A percentile compares a stretch with the other conserved stretches of the same genome.
These are phyloP conservation scores for Quambalaria eucalypti DNA, from an alignment of 1,284 basidiomycete species.

Conservation along the genomic window DNA sequence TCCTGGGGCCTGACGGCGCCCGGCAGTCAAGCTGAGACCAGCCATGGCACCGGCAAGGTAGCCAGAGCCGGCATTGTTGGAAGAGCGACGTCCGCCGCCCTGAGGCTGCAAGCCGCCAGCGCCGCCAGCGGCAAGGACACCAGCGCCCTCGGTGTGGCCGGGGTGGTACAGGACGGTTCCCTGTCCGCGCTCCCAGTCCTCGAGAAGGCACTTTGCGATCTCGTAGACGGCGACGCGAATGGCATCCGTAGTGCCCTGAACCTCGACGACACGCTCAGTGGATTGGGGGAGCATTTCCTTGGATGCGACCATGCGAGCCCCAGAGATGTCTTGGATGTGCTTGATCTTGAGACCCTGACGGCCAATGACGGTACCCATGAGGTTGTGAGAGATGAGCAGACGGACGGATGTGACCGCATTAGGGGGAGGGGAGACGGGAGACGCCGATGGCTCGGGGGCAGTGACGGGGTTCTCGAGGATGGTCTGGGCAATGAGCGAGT, in stretches of 20 bases:
- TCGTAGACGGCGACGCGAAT: constrained; percentile 86
- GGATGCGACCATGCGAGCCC: constrained; percentile 46
- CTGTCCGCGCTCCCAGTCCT: constrained; percentile 88
- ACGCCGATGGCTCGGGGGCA: constrained; percentile 50
- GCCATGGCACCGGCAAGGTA: constrained; percentile 45
- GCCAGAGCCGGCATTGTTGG: constrained; percentile 7
- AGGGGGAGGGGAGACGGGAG: constrained; percentile 57
- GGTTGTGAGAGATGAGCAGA: constrained; percentile 49
- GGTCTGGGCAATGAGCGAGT: constrained; percentile 85
- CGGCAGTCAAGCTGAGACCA: constrained; percentile 11
- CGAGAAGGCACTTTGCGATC: constrained; percentile 86
- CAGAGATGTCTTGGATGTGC: constrained; percentile 47
- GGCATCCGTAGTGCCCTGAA: constrained; percentile 81
- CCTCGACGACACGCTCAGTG: constrained; percentile 73
- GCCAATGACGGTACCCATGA: constrained; percentile 48
- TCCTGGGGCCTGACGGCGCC: background rate
- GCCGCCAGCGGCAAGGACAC: constrained; percentile 52
- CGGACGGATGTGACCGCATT: constrained; percentile 76
- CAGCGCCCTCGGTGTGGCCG: constrained; percentile 44
- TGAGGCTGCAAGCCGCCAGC: constrained; percentile 38
- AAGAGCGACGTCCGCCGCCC: constrained; percentile 19
- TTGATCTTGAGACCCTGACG: constrained; percentile 48
- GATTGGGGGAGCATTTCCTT: constrained; percentile 48
- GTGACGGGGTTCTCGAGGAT: constrained; percentile 55
- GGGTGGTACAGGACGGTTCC: constrained; percentile 92